A percentile compares a stretch with the other conserved stretches of the same genome.
phyloP scores from a whole-genome alignment of 441 rosid genomes.

The Mallotus repandus region DNA sequence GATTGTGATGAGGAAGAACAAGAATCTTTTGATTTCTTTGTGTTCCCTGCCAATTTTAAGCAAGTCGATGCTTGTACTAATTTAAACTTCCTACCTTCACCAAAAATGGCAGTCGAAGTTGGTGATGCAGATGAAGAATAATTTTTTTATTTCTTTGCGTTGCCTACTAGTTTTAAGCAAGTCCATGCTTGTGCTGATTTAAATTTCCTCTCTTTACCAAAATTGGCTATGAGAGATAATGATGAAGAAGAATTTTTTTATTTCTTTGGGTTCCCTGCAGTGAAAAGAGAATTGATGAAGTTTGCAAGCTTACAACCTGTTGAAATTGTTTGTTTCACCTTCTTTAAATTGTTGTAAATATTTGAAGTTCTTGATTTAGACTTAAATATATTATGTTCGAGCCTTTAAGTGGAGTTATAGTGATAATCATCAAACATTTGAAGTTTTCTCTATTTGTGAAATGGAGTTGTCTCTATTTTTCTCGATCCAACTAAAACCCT shows the following conservation, averaged over 20 bases:
- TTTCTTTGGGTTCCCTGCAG: conserved; percentile 48
- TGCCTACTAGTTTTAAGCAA: conserved; percentile 53
- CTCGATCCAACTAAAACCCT: conserved; percentile 26
- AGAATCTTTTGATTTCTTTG: conserved; percentile 49
- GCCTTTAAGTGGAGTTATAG: conserved; percentile 36
- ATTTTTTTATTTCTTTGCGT: conserved; percentile 50
- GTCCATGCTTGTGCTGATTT: conserved; percentile 47
- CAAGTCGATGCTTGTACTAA: conserved; percentile 53
- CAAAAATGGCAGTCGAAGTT: conserved; percentile 28
- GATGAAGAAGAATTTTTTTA: conserved; percentile 34
- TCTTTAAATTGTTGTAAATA: conserved; percentile 57
- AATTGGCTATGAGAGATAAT: conserved; percentile 27
- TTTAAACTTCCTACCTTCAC: conserved; percentile 35
- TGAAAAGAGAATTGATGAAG: conserved; percentile 75
- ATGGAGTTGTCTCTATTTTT: conserved; percentile 43
- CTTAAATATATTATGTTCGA: conserved; percentile 39
- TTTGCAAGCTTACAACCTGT: conserved; percentile 68
- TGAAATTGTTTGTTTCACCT: conserved; percentile 81
- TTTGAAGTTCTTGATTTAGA: conserved; percentile 60
- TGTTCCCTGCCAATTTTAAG: conserved; percentile 40
- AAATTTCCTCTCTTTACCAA: conserved; percentile 35
- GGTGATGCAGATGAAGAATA: no score
- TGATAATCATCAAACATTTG: conserved; percentile 38
- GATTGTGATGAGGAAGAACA: no score
- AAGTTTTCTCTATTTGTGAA: conserved; percentile 44